Base-by-base conservation (phyloP, 306 rosid genomes). In the Macrotyloma uniflorum region DNA sequence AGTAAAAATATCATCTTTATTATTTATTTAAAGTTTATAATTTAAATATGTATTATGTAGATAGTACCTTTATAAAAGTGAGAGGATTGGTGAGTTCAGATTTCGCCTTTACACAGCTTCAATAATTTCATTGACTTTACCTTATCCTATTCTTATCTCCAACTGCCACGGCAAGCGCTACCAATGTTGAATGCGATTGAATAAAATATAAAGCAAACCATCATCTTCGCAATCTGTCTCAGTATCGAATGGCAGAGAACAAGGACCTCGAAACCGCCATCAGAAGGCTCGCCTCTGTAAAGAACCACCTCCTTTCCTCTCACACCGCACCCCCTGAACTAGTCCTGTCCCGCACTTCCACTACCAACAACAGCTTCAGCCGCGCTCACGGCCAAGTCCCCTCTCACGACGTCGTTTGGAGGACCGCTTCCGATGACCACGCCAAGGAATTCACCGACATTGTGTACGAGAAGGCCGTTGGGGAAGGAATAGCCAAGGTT, bases 401-500 rank as follows among this genome's bases (percentile, higher is more conserved):
- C 19, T 74, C 85, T 16, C 82, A 85, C 59, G 87, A 85, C 14
- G 93, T 86, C 49, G 86, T 86, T 33, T 94, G 96, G 98, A 78
- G 70, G 30, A 59, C 8, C 9, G 81, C 88, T 22, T 33, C 67
- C 20, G 97, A 83, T 71, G 83, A 83, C 8, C 82, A 84, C 5
- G 92, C 80, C 14, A 83, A 89, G 33, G 89, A 78, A 3, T 92
- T 88, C 86, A 85, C 85, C 5, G 97, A 94, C 83, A 92, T 92
- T 40, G 3, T 90, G 3, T 94, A 94, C 67, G 90, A 94, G 87
- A 92, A 92, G 50, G 88, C 97, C 18, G 87, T 67, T 28, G 96
- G 88, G 10, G 98, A 94, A 86, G 98, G 85, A 66, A 90, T 94
- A 5, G 96, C 97, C 4, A 94, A 90, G 96, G 98, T 90, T 23